Base-by-base conservation (phyloP, 2,329 filamentous ascomycete genomes). In the Lachnellula hyalina region DNA sequence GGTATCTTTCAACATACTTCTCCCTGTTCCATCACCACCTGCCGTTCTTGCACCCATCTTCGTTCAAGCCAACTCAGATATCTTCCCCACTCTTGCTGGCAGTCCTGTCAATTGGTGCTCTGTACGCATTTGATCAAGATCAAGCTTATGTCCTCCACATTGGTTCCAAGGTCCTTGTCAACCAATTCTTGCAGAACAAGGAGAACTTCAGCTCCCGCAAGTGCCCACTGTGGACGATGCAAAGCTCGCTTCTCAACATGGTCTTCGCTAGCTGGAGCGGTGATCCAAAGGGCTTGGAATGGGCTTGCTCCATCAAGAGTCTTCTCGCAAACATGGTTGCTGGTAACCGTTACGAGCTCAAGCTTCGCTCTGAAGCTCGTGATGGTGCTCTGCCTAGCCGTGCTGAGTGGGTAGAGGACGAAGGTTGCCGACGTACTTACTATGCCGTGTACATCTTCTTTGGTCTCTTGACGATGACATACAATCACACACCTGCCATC, bases 361-460 rank as follows among this genome's bases (percentile, higher is more conserved):
- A 96, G 79, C 81, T 96, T 58, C 89, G 94, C 17, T 89, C 89
- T 53, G 93, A 97, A 68, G 90, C 88, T 58, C 90, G 94, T 54
- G 87, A 90, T 65, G 86, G 83, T 45, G 78, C 83, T 28, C 80
- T 82, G 58, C 90, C 93, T 1, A 90, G 82, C 40, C 89, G 92
- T 54, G 82, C 87, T 15, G 90, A 97, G 69, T 99, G 94, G 94
- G 86, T 97, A 45, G 91, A 96, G 67, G 94, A 99, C 68, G 94
- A 99, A 73, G 91, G 93, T 49, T 96, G 94, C 72, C 85, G 93
- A 56, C 89, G 94, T 58, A 97, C 94, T 1, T 99, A 97, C 75
- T 99, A 96, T 67, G 93, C 94, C 1, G 94, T 97, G 57, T 99
- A 97, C 77, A 96, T 97, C 72, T 97, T 97, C 82, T 97, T 97